A percentile compares a stretch with the other conserved stretches of the same genome.
Conservation (phyloP, 805 yeast genomes). For the Candida bentonensis region DNA sequence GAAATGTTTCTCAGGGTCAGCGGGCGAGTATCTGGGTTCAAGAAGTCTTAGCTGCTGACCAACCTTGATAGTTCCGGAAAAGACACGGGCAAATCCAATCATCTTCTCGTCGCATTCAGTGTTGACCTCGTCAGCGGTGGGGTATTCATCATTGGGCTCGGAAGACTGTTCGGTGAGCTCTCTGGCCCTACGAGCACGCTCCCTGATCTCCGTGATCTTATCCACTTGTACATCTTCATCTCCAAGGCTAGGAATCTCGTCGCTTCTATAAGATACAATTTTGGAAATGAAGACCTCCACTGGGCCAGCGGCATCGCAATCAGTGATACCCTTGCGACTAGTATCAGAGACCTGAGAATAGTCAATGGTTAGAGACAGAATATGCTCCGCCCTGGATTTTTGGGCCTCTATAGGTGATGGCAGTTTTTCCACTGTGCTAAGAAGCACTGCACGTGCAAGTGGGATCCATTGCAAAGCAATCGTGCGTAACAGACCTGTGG, state of each 20-base stretch:
- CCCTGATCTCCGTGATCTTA: constrained; percentile 10
- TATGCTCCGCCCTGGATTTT: constrained; percentile 48
- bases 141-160: neutral
- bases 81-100: constrained; percentile 80
- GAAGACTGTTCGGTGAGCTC: constrained; percentile 7
- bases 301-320: constrained; percentile 57
- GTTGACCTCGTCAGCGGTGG: neutral
- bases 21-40: constrained; percentile 80
- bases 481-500: constrained; percentile 42
- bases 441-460: constrained; percentile 67
- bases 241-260: constrained; percentile 5
- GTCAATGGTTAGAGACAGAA: constrained; percentile 25
- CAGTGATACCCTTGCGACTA: constrained; percentile 36
- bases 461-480: constrained; percentile 93
- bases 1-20: constrained; percentile 30
- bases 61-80: constrained; percentile 63
- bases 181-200: constrained; percentile 11
- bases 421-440: constrained; percentile 70
- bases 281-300: constrained; percentile 74
- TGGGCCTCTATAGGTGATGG: constrained; percentile 81
- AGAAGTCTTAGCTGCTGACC: constrained; percentile 68
- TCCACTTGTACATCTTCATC: constrained; percentile 8
- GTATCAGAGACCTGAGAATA: neutral
- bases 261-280: constrained; percentile 34
- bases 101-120: constrained; percentile 19